phyloP scores from a whole-genome alignment of 2,329 filamentous ascomycete genomes.

The Aspergillus novoparasiticus region DNA sequence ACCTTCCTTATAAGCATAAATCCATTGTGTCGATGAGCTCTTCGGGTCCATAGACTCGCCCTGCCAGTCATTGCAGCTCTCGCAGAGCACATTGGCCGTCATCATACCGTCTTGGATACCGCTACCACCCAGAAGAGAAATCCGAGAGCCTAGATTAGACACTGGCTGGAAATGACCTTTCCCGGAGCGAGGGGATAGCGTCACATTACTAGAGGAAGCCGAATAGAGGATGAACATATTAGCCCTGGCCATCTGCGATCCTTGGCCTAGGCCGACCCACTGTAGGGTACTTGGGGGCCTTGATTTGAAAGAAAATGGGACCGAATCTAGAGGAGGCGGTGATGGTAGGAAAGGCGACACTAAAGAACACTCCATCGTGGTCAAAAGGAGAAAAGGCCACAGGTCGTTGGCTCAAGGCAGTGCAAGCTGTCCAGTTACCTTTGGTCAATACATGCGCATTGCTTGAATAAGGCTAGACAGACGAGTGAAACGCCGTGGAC shows the following conservation, averaged over 20 bases:
- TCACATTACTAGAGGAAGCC: conserved; percentile 58
- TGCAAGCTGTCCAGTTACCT: conserved; percentile 45
- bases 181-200: conserved; percentile 60
- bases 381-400: no score
- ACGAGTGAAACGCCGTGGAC: no score
- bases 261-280: conserved; percentile 65
- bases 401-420: no score
- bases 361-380: no score
- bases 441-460: not conserved
- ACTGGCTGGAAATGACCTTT: conserved; percentile 52
- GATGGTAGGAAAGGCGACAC: no score
- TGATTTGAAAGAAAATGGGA: conserved; percentile 35
- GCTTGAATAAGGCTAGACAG: no score
- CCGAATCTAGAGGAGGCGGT: no score
- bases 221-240: conserved; percentile 67
- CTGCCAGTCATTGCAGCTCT: conserved; percentile 29
- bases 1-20: conserved; percentile 30
- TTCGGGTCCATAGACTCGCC: conserved; percentile 21
- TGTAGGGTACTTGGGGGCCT: conserved; percentile 37
- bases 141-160: conserved; percentile 46
- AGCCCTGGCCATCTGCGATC: conserved; percentile 56
- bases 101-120: conserved; percentile 57
- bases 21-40: conserved; percentile 27
- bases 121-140: conserved; percentile 61
- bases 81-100: conserved; percentile 59